Percentiles rank a stretch among this genome's conserved stretches.
Conservation (phyloP, 306 rosid genomes). For the Astragalus membranaceus region DNA sequence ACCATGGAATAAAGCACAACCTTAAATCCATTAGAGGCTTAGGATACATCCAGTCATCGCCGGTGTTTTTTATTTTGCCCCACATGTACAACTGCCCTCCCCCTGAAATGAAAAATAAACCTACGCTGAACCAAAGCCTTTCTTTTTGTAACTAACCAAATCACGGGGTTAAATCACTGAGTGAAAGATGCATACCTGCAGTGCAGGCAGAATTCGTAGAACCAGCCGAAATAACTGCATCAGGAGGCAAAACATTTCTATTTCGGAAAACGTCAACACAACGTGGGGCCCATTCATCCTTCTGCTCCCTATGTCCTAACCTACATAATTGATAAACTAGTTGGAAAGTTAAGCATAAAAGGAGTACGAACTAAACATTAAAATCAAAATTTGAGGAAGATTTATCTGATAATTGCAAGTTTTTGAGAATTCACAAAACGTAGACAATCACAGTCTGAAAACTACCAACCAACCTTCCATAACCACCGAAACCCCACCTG, state of each 20-base stretch:
- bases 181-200: constrained; percentile 48
- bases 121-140: not conserved
- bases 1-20: constrained; percentile 31
- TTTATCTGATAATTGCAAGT: constrained; percentile 9
- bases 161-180: not conserved
- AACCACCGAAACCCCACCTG: constrained; percentile 99
- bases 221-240: constrained; percentile 88
- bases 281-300: constrained; percentile 95
- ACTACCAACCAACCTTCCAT: constrained; percentile 74
- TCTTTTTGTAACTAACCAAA: not conserved
- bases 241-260: constrained; percentile 67
- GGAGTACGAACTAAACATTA: not conserved
- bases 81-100: constrained; percentile 98
- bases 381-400: not conserved
- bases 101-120: constrained; percentile 40
- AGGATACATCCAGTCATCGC: constrained; percentile 99
- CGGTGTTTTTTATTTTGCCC: constrained; percentile 82
- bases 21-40: constrained; percentile 98
- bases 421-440: constrained; percentile 6
- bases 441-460: not conserved
- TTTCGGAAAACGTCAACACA: constrained; percentile 77
- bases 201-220: constrained; percentile 86
- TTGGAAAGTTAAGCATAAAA: not conserved
- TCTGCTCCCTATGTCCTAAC: constrained; percentile 99
- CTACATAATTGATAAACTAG: constrained; percentile 32